These are phyloP conservation scores for Plectosphaerella cucumerina DNA, from an alignment of 2,329 filamentous ascomycete genomes.

Conservation along the genomic window DNA sequence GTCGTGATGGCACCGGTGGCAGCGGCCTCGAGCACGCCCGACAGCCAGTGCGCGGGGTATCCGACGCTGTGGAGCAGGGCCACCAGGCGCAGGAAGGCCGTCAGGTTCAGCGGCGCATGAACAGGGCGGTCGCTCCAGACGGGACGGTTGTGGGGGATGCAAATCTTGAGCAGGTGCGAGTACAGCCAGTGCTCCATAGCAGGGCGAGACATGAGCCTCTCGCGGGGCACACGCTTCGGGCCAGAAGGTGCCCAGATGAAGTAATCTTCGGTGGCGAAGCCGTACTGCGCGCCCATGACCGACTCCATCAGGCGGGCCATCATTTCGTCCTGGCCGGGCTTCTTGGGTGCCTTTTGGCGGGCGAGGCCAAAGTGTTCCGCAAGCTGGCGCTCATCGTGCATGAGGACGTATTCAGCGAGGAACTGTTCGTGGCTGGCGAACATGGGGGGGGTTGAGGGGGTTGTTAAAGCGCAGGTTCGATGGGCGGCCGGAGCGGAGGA, in stretches of 20 bases:
- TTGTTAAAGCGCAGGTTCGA: constrained; percentile 19
- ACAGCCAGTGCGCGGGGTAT: constrained; percentile 23
- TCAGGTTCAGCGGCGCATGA: constrained; percentile 19
- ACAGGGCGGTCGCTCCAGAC: constrained; percentile 10
- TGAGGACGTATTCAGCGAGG: constrained; percentile 23
- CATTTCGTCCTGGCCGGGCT: background rate
- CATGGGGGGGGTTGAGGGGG: constrained; percentile 19
- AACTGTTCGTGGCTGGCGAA: constrained; percentile 19
- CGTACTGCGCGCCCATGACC: background rate
- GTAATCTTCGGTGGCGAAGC: constrained; percentile 14
- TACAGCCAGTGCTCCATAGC: constrained; percentile 19
- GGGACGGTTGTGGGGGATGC: constrained; percentile 15
- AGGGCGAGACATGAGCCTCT: constrained; percentile 11
- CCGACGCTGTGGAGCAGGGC: constrained; percentile 15
- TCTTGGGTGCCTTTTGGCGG: constrained; percentile 1
- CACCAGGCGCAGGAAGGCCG: constrained; percentile 15
- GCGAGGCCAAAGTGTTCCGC: constrained; percentile 18
- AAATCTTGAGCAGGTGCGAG: constrained; percentile 18
- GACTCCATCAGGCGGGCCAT: background rate
- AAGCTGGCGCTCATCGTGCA: constrained; percentile 18
- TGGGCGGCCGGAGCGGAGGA: constrained; percentile 16
- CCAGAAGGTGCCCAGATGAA: constrained; percentile 11
- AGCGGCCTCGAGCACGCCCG: constrained; percentile 11
- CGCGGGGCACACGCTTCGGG: constrained; percentile 1
- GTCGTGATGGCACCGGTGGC: constrained; percentile 14